Evolutionary conservation across 2,329 filamentous ascomycete genomes (phyloP).

Genomic region (Aspergillus phoenicis): DNA sequence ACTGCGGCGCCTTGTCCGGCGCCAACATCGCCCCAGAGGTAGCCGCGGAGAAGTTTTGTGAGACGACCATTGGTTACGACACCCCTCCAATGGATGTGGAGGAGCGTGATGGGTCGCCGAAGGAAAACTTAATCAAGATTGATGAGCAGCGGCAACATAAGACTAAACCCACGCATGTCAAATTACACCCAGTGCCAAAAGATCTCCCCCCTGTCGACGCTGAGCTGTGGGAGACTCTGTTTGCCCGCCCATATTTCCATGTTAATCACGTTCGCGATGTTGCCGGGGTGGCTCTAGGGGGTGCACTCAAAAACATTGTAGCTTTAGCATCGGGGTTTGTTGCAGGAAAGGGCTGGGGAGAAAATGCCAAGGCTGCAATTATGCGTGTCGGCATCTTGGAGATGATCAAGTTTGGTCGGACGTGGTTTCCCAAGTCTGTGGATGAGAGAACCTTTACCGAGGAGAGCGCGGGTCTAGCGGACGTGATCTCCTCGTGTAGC

Average conservation of each 20-base stretch:
- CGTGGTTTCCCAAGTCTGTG: slow-evolving; percentile 22
- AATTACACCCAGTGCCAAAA: slow-evolving; percentile 69
- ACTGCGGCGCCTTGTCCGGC: slow-evolving; percentile 87
- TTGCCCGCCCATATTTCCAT: slow-evolving; percentile 92
- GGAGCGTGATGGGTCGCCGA: slow-evolving; percentile 53
- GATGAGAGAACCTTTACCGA: slow-evolving; percentile 22
- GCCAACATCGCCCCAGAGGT: slow-evolving; percentile 93
- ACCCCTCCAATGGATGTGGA: slow-evolving; percentile 81
- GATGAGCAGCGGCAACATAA: slow-evolving; percentile 61
- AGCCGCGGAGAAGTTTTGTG: slow-evolving; percentile 87
- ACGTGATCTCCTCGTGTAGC: slow-evolving; percentile 20
- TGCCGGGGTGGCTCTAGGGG: slow-evolving; percentile 59
- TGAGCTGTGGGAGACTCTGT: slow-evolving; percentile 74
- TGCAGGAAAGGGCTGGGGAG: slow-evolving; percentile 87
- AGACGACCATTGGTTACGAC: slow-evolving; percentile 92
- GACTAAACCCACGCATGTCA: slow-evolving; percentile 63
- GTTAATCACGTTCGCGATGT: slow-evolving; percentile 79
- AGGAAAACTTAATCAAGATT: slow-evolving; percentile 43
- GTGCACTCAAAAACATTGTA: slow-evolving; percentile 91
- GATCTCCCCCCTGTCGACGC: slow-evolving; percentile 84
- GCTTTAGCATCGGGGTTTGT: slow-evolving; percentile 89
- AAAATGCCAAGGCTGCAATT: slow-evolving; percentile 91
- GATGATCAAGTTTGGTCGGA: slow-evolving; percentile 81
- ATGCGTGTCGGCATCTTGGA: slow-evolving; percentile 91
- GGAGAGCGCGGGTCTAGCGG: slow-evolving; percentile 29